Evolutionary conservation across 2,329 filamentous ascomycete genomes (phyloP), one percentile per base, ranked within the genome.

Genomic region (Plectosphaerella cucumerina): DNA sequence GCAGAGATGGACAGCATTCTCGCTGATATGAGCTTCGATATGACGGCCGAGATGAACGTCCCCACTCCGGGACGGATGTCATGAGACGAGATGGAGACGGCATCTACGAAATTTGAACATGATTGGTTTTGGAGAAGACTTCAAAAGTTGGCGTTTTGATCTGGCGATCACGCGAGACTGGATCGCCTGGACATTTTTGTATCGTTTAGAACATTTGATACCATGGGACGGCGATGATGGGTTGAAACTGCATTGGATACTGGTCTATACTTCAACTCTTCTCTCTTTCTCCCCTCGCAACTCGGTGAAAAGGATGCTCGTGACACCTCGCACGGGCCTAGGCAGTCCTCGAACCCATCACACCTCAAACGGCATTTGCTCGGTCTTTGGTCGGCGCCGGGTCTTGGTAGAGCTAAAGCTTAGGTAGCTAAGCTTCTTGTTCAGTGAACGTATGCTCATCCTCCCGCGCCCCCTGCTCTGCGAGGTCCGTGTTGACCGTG

Each of bases 11-110:
- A 68, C 48, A 66, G 65, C 43, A 66, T 75, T n/a, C 49, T 76
- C 45, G 65, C 70, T 54, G 67, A 72, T 34, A 71, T 75, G 67
- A 66, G 70, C 50, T 73, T 75, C 61, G 69, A 72, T 17, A 47
- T 47, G 26, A 39, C 35, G 35, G 35, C 35, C 14, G 35, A 39
- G 8, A 15, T 17, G 35, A 18, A 15, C 15, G 39, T 42, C n/a
- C 11, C 39, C 6, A 42, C 39, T n/a, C 39, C 39, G 39, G 39
- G 18, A 6, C 39, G 18, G 4, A 12, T 42, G n/a, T 6, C n/a
- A 37, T 37, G 15, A 37, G 17, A 18, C 6, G 17, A 37, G 35
- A 15, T 3, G n/a, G 4, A 4, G 35, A 37, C 14, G 35, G n/a
- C n/a, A n/a, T n/a, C n/a, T n/a, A 37, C 4, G 35, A 37, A 15